Evolutionary conservation across 495 filamentous ascomycete species (phyloP).

Genomic region (Haplographium delicatum): DNA sequence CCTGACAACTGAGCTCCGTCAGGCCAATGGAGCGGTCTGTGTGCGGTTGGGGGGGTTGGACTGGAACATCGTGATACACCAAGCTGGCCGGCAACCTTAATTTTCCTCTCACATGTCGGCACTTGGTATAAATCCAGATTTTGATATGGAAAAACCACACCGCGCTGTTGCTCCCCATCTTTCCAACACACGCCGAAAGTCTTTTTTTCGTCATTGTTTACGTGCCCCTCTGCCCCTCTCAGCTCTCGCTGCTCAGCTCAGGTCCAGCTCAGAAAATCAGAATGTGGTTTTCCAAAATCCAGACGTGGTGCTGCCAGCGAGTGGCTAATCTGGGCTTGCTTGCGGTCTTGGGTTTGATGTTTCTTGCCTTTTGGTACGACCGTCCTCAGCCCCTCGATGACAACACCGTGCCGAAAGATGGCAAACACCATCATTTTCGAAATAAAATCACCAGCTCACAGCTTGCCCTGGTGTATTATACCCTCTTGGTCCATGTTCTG

Average conservation of each 20-base stretch:
- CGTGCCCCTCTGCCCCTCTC: not conserved
- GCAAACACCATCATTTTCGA: not conserved
- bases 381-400: not conserved
- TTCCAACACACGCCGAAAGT: too few species aligned
- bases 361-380: constrained; percentile 4
- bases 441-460: constrained; percentile 2
- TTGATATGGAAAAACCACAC: too few species aligned
- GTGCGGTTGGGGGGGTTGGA: too few species aligned
- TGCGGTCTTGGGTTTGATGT: constrained; percentile 1
- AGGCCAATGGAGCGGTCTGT: too few species aligned
- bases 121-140: too few species aligned
- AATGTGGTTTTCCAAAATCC: constrained; percentile 5
- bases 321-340: constrained; percentile 6
- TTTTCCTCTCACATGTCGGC: too few species aligned
- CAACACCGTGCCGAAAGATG: not conserved
- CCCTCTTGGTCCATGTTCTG: constrained; percentile 45
- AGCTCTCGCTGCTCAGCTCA: not conserved
- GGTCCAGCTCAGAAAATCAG: not conserved
- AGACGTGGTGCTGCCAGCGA: constrained; percentile 8
- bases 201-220: not conserved
- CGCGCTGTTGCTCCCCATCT: too few species aligned
- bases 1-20: too few species aligned
- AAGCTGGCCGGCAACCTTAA: too few species aligned
- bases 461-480: constrained; percentile 44
- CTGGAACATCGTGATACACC: too few species aligned